Conservation (phyloP, 306 rosid genomes). For the Cicer pinnatifidum region DNA sequence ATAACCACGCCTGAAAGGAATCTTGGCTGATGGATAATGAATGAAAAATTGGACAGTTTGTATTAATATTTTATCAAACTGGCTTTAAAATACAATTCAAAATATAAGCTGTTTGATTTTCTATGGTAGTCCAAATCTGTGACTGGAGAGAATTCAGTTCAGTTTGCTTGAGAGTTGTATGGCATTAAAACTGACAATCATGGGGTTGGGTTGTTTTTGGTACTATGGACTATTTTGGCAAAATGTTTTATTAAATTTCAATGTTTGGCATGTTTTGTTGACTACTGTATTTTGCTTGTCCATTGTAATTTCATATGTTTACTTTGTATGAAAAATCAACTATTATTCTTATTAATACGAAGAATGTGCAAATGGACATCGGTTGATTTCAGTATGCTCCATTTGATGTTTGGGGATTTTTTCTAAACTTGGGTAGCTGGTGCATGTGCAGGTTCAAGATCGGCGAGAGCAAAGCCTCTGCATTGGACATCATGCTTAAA, state of each 20-base stretch:
- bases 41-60: background rate
- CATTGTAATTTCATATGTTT: background rate
- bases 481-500: conserved; percentile 99
- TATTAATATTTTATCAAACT: background rate
- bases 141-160: background rate
- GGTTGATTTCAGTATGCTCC: background rate
- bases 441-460: conserved; percentile 68
- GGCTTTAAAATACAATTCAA: background rate
- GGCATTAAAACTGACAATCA: conserved; percentile 40
- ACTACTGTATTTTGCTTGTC: conserved; percentile 4
- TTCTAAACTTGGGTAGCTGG: conserved; percentile 37
- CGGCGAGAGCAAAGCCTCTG: conserved; percentile 85
- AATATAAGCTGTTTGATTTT: background rate
- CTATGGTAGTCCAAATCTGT: background rate
- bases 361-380: background rate
- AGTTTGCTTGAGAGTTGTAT: conserved; percentile 23
- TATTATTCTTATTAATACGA: background rate
- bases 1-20: background rate
- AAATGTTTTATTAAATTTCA: conserved; percentile 6
- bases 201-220: conserved; percentile 34
- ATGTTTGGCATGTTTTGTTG: conserved; percentile 17
- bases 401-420: conserved; percentile 17
- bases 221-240: conserved; percentile 39
- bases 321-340: background rate
- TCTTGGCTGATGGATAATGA: background rate